phyloP scores from a whole-genome alignment of 768 basidiomycete genomes.

The Leccinum ochraceum region DNA sequence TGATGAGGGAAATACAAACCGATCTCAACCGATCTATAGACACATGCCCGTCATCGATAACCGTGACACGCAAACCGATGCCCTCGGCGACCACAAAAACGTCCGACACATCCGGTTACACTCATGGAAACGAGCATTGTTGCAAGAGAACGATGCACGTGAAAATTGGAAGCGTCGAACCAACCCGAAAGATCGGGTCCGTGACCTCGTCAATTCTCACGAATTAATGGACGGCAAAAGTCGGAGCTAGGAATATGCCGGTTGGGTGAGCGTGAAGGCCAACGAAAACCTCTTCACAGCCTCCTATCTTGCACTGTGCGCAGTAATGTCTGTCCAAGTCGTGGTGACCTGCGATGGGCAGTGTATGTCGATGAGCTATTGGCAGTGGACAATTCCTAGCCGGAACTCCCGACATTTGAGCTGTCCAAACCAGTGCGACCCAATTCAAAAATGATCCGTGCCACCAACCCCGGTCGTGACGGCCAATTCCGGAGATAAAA shows the following conservation, averaged over 20 bases:
- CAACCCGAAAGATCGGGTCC: neutral
- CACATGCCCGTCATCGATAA: neutral
- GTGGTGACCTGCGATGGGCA: neutral
- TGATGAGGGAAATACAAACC: neutral
- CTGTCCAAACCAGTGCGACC: slow-evolving; percentile 10
- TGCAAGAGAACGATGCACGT: neutral
- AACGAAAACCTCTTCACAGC: neutral
- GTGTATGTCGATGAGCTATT: neutral
- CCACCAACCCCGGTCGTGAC: neutral
- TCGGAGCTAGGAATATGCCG: neutral
- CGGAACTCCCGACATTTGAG: neutral
- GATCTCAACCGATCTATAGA: neutral
- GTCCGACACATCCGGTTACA: neutral
- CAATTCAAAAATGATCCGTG: neutral
- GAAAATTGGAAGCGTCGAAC: neutral
- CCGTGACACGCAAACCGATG: neutral
- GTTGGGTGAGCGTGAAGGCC: neutral
- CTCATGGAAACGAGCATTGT: neutral
- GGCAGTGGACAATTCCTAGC: neutral
- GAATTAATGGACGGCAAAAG: neutral
- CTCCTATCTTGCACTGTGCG: neutral
- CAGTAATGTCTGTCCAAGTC: neutral
- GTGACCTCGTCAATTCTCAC: neutral
- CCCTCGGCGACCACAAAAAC: neutral
- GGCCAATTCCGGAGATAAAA: slow-evolving; percentile 18